A percentile compares a stretch with the other conserved stretches of the same genome.
These are phyloP conservation scores for Morella rubra DNA, from an alignment of 306 rosid species.

Conservation along the genomic window DNA sequence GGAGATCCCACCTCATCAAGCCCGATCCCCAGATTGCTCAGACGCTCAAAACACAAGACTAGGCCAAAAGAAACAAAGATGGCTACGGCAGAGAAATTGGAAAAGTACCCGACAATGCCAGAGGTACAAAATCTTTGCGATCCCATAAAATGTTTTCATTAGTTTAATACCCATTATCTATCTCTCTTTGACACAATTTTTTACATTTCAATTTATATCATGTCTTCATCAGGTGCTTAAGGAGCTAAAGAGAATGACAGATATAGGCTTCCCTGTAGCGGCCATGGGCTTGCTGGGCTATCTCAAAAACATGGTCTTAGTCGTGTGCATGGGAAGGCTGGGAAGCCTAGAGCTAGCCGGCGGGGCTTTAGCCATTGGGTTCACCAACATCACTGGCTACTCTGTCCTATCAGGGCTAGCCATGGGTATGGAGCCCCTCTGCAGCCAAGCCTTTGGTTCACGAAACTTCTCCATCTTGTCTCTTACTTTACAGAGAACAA, in stretches of 20 bases:
- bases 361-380: conserved; percentile 76
- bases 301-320: conserved; percentile 65
- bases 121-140: conserved; percentile 45
- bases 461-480: conserved; percentile 46
- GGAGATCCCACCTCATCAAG: conserved; percentile 8
- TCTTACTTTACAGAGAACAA: conserved; percentile 55
- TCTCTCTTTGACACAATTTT: background rate
- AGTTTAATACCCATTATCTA: background rate
- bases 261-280: conserved; percentile 73
- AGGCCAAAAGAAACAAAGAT: conserved; percentile 28
- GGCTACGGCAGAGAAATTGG: conserved; percentile 36
- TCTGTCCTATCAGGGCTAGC: conserved; percentile 73
- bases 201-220: background rate
- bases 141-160: background rate
- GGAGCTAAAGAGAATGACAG: conserved; percentile 59
- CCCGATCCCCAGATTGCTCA: conserved; percentile 3
- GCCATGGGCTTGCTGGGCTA: conserved; percentile 68
- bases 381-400: conserved; percentile 79
- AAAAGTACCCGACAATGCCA: conserved; percentile 48
- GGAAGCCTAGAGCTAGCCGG: conserved; percentile 77
- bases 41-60: conserved; percentile 8
- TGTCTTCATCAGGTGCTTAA: conserved; percentile 50
- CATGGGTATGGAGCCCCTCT: conserved; percentile 80
- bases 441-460: conserved; percentile 78
- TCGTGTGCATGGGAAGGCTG: conserved; percentile 73